Evolutionary conservation across 139 green algal species (phyloP).

Genomic region (Micromonas commoda): DNA sequence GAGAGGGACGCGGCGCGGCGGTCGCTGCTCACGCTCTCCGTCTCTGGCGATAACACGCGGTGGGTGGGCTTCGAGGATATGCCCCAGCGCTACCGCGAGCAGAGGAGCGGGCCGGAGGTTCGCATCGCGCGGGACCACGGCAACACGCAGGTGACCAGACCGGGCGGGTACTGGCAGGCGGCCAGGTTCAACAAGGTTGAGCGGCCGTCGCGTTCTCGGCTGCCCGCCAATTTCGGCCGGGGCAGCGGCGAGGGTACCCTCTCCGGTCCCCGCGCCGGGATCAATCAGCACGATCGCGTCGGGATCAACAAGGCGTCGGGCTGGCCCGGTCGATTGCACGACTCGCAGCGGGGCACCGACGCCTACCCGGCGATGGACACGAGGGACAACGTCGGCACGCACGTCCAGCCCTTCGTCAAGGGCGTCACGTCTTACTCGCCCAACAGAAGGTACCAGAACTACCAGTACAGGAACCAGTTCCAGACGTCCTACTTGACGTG

Average conservation of each 20-base stretch:
- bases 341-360: not conserved
- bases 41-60: slow-evolving; percentile 15
- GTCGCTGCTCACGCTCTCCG: not conserved
- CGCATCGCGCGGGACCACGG: not conserved
- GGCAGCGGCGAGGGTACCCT: slow-evolving; percentile 9
- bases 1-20: not conserved
- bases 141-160: not conserved
- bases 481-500: not conserved
- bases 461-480: not conserved
- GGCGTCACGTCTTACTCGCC: slow-evolving; percentile 23
- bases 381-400: not conserved
- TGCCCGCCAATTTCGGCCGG: not conserved
- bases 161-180: slow-evolving; percentile 26
- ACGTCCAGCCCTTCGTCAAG: slow-evolving; percentile 9
- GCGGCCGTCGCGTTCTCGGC: not conserved
- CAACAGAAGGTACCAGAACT: slow-evolving; percentile 2
- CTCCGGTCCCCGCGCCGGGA: not conserved
- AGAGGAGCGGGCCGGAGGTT: not conserved
- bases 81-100: slow-evolving; percentile 1
- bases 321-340: slow-evolving; percentile 4
- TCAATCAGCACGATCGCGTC: slow-evolving; percentile 22
- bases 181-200: not conserved
- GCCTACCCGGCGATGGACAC: not conserved
- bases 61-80: slow-evolving; percentile 4
- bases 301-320: slow-evolving; percentile 12